phyloP scores from a whole-genome alignment of 371 early-diverging fungal species.

The Syncephalastrum racemosum region DNA sequence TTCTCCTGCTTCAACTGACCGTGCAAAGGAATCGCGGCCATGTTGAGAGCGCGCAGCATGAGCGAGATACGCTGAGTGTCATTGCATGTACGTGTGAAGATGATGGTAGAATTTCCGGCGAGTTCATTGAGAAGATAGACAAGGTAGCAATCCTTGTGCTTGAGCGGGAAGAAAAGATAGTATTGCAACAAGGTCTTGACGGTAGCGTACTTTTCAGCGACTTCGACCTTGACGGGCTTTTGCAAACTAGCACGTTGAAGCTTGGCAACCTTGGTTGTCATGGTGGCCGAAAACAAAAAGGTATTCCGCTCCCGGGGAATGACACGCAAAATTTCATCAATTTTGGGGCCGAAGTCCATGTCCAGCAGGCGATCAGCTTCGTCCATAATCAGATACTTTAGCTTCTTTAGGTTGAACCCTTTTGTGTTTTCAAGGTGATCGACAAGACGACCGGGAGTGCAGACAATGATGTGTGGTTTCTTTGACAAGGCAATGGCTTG shows the following conservation, averaged over 20 bases:
- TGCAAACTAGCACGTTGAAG: slow-evolving; percentile 91
- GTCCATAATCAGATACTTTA: slow-evolving; percentile 95
- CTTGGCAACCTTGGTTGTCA: slow-evolving; percentile 95
- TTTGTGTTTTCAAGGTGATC: slow-evolving; percentile 99
- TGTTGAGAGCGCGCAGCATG: slow-evolving; percentile 87
- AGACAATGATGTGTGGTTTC: slow-evolving; percentile 94
- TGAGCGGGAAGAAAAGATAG: slow-evolving; percentile 94
- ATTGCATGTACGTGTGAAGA: slow-evolving; percentile 89
- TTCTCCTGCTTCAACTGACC: slow-evolving; percentile 93
- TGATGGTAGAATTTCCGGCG: slow-evolving; percentile 88
- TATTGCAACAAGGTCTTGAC: slow-evolving; percentile 91
- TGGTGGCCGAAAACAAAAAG: slow-evolving; percentile 96
- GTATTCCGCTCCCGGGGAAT: slow-evolving; percentile 93
- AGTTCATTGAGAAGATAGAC: slow-evolving; percentile 91
- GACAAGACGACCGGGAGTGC: slow-evolving; percentile 97
- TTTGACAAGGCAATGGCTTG: slow-evolving; percentile 93
- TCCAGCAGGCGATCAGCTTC: slow-evolving; percentile 98
- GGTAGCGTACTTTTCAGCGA: slow-evolving; percentile 79
- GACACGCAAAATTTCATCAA: slow-evolving; percentile 92
- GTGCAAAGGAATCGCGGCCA: slow-evolving; percentile 92
- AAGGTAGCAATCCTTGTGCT: slow-evolving; percentile 93
- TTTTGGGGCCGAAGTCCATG: slow-evolving; percentile 96
- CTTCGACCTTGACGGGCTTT: slow-evolving; percentile 92
- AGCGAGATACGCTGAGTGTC: slow-evolving; percentile 83
- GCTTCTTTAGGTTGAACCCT: slow-evolving; percentile 81